Conservation (phyloP, 179 eudicot genomes). For the Gypsophila paniculata region DNA sequence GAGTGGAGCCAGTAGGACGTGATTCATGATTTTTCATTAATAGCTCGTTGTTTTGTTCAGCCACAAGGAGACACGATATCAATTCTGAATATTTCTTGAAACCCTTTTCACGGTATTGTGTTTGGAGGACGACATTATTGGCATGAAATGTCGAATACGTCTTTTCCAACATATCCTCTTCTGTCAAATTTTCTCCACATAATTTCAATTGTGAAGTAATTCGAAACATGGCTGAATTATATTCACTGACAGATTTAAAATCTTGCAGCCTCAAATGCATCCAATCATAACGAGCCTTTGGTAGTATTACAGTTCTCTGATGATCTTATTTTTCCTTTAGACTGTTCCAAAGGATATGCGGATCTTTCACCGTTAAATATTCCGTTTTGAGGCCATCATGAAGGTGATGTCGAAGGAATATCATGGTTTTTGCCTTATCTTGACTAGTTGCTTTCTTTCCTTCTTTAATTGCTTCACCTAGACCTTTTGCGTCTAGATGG, state of each 20-base stretch:
- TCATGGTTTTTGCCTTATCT: neutral
- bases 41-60: neutral
- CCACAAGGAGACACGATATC: too few relatives aligned
- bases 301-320: neutral
- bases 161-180: neutral
- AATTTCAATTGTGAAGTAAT: neutral
- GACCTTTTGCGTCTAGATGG: neutral
- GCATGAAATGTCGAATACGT: neutral
- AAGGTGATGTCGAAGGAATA: neutral
- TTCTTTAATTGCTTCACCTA: neutral
- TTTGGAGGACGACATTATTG: neutral
- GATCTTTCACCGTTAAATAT: neutral
- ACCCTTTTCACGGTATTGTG: neutral
- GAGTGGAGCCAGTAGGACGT: neutral
- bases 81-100: neutral
- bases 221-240: neutral
- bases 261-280: neutral
- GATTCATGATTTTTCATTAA: neutral
- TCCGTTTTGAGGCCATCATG: neutral
- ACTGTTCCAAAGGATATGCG: neutral
- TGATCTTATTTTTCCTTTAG: neutral
- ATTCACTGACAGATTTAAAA: neutral
- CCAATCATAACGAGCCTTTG: slow-evolving; percentile 1
- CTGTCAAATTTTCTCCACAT: neutral
- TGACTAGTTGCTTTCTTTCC: neutral